phyloP scores from a whole-genome alignment of 495 filamentous ascomycete species.

The Terfezia boudieri region DNA sequence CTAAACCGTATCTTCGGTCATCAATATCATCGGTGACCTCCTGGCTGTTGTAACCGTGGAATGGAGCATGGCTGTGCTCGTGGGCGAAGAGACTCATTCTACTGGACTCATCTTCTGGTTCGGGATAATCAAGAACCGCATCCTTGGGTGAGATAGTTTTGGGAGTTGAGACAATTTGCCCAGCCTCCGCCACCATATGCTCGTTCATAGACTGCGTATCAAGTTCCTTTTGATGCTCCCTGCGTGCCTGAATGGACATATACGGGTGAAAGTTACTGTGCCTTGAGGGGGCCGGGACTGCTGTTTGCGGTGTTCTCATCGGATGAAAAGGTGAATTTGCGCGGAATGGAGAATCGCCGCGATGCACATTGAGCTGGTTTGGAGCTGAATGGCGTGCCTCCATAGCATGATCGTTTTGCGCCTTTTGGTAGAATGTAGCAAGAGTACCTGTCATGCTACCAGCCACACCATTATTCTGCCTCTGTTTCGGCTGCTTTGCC shows the following conservation, averaged over 20 bases:
- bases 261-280: constrained; percentile 8
- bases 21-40: constrained; percentile 20
- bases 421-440: constrained; percentile 47
- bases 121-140: constrained; percentile 63
- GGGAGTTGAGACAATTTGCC: constrained; percentile 29
- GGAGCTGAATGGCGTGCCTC: constrained; percentile 30
- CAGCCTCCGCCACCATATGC: constrained; percentile 25
- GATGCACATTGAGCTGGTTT: constrained; percentile 23
- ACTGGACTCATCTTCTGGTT: constrained; percentile 37
- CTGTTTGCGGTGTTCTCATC: constrained; percentile 26
- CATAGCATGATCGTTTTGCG: constrained; percentile 42
- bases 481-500: constrained; percentile 25
- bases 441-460: constrained; percentile 30
- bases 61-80: constrained; percentile 6
- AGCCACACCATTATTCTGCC: constrained; percentile 24
- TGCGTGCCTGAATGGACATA: constrained; percentile 29
- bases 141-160: constrained; percentile 96
- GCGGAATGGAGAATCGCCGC: constrained; percentile 68
- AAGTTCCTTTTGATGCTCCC: constrained; percentile 34
- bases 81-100: constrained; percentile 12
- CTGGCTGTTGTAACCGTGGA: constrained; percentile 26
- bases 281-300: constrained; percentile 17
- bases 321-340: constrained; percentile 45
- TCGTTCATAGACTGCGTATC: constrained; percentile 32
- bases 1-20: neutral